phyloP scores from a whole-genome alignment of 805 yeast species.

The Teunomyces stri region DNA sequence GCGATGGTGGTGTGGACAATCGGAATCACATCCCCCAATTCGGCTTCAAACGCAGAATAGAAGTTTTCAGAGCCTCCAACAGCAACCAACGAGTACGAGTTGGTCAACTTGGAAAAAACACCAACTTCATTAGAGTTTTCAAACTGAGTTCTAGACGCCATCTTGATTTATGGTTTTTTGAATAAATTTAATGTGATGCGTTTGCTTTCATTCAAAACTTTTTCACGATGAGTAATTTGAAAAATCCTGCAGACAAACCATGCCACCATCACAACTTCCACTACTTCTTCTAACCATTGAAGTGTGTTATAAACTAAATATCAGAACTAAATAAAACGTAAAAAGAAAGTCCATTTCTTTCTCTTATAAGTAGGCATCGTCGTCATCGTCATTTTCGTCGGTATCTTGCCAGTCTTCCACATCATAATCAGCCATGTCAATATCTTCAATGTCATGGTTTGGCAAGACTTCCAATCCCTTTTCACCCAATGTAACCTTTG shows the following conservation, averaged over 20 bases:
- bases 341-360: not conserved
- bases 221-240: conserved; percentile 7
- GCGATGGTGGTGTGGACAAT: conserved; percentile 97
- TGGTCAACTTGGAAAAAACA: conserved; percentile 91
- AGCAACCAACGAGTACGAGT: conserved; percentile 93
- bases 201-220: conserved; percentile 3
- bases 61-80: conserved; percentile 88
- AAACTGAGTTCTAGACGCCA: conserved; percentile 50
- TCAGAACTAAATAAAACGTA: not conserved
- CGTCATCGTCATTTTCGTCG: conserved; percentile 59
- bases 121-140: conserved; percentile 66
- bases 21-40: conserved; percentile 93
- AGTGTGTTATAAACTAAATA: not conserved
- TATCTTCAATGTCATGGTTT: conserved; percentile 68
- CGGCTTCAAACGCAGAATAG: conserved; percentile 95
- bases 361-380: conserved; percentile 1
- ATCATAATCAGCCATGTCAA: conserved; percentile 51
- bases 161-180: conserved; percentile 9
- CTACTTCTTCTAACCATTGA: not conserved
- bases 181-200: not conserved
- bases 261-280: too few relatives aligned
- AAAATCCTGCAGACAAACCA: not conserved
- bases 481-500: conserved; percentile 54
- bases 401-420: conserved; percentile 59
- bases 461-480: conserved; percentile 79